Evolutionary conservation across 2,329 filamentous ascomycete species (phyloP).

Genomic region (Ophiosphaerella herpotricha): DNA sequence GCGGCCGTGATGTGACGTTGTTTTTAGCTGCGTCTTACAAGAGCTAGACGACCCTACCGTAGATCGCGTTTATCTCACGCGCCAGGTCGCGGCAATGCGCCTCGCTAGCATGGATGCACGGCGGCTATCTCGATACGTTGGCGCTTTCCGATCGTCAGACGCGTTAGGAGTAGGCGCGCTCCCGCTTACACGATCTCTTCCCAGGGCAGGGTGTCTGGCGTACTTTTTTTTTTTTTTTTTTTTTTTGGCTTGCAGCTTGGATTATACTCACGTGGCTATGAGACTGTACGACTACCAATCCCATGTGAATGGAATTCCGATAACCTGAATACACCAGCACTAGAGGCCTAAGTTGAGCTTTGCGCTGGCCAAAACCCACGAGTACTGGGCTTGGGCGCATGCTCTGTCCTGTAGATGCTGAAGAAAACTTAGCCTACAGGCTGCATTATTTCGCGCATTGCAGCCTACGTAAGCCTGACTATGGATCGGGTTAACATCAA

Average conservation of each 20-base stretch:
- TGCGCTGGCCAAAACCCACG: too few relatives aligned
- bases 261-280: slow-evolving; percentile 5
- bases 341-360: slow-evolving; percentile 3
- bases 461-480: too few relatives aligned
- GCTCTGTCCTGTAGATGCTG: too few relatives aligned
- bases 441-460: too few relatives aligned
- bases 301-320: slow-evolving; percentile 19
- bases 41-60: slow-evolving; percentile 12
- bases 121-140: slow-evolving; percentile 11
- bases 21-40: slow-evolving; percentile 20
- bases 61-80: slow-evolving; percentile 19
- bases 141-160: slow-evolving; percentile 11
- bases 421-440: too few relatives aligned
- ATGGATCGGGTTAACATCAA: too few relatives aligned
- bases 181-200: slow-evolving; percentile 5
- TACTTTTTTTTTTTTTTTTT: not conserved
- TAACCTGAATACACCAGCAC: too few relatives aligned
- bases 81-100: slow-evolving; percentile 9
- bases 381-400: too few relatives aligned
- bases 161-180: slow-evolving; percentile 11
- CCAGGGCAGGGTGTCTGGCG: not conserved
- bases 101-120: slow-evolving; percentile 16
- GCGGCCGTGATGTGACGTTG: slow-evolving; percentile 11
- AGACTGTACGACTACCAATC: slow-evolving; percentile 8
- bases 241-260: not conserved